Base-by-base conservation (phyloP, 2,329 filamentous ascomycete species). In the Alternaria sp. region DNA sequence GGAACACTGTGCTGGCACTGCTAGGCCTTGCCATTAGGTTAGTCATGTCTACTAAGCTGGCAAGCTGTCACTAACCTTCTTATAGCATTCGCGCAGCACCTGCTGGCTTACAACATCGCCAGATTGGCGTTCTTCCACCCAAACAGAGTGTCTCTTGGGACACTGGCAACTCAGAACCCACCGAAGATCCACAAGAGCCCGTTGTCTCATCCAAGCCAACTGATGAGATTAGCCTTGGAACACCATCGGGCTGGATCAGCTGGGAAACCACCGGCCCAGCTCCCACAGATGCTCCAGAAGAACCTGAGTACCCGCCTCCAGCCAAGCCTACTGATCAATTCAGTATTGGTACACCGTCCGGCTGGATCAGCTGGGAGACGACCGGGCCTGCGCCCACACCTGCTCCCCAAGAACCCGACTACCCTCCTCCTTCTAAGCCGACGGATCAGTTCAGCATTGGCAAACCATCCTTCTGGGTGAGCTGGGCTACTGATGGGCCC, bases 21-120 rank as follows among this genome's bases (percentile, higher is more conserved):
- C 68, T 78, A 26, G 67, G 70, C 21, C 66, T 78, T 25, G 55
- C 72, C 50, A 63, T 68, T 21, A 71, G 74, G 75, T 77, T 44
- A 25, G 69, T 63, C 30, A 45, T 33, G 21, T 21, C 47, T 28
- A 56, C 11, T 30, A 9, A n/a, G 37, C 21, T 12, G 14, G n/a
- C n/a, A 25, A 12, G 45, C 15, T 25, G 30, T 18, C 23, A 41
- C 62, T 70, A 37, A 72, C 26, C 21, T 11, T 49, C 14, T 30
- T 18, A 20, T 14, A 75, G 72, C 59, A 66, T 72, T 41, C 63
- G 61, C 33, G 71, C 73, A 51, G 55, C 70, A 23, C 71, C 73
- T 44, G 67, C 71, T 41, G 63, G 61, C 44, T 18, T 70, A 14
- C 64, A 72, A 14, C 28, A 67, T 46, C 65, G 66, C 23, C 66